phyloP scores from a whole-genome alignment of 2,329 filamentous ascomycete genomes.

The Trichoderma koningii region DNA sequence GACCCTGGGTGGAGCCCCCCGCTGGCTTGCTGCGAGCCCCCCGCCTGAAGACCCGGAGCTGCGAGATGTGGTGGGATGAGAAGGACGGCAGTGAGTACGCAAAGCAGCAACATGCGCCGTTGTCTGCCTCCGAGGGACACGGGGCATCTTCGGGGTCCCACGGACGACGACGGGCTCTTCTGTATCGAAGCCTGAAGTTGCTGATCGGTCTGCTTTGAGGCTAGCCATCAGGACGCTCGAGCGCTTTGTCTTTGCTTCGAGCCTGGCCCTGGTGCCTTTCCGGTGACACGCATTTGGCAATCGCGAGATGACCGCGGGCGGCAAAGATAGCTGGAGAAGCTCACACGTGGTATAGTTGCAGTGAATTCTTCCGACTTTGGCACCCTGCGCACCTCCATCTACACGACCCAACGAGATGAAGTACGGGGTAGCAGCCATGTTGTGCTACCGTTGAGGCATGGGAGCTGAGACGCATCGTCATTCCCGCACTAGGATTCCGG shows the following conservation, averaged over 20 bases:
- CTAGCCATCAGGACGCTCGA: not conserved
- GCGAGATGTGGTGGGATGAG: not conserved
- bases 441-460: not conserved
- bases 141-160: not conserved
- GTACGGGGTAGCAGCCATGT: not conserved
- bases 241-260: not conserved
- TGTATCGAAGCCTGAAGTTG: not conserved
- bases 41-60: conserved; percentile 3
- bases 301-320: not conserved
- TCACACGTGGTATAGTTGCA: not conserved
- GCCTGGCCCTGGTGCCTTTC: not conserved
- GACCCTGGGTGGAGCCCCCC: not conserved
- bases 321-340: too few species aligned
- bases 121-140: not conserved
- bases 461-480: not conserved
- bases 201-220: not conserved
- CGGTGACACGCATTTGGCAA: not conserved
- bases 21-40: not conserved
- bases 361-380: not conserved
- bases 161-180: not conserved
- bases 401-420: not conserved
- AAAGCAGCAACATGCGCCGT: not conserved
- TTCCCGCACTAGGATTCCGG: not conserved
- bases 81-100: not conserved
- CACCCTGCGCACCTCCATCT: conserved; percentile 1